Evolutionary conservation across 2,329 filamentous ascomycete species (phyloP), one percentile per base, ranked within the genome.

Genomic region (Colletotrichum tropicale): DNA sequence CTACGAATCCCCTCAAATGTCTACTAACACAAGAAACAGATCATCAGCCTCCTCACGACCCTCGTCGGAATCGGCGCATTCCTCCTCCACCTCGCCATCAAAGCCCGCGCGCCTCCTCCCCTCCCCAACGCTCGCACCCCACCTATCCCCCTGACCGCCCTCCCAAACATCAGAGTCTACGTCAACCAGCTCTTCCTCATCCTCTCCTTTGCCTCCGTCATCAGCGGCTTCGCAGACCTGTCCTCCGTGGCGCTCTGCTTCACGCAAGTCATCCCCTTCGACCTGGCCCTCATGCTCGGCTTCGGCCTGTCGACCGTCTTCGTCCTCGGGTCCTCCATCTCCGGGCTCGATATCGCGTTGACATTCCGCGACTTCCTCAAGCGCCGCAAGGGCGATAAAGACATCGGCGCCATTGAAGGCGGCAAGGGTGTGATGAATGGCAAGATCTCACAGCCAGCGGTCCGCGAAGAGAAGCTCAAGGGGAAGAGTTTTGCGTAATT

Each of bases 141-240:
- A 13, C 60, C 64, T 1, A 15, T 32, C 24, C 48, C 64, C 15
- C 61, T 62, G 10, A 18, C 61, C 56, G 69, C 70, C 30, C 76
- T 68, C 6, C 66, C 58, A 67, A 75, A 68, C 56, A 77, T 77
- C 36, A 73, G 80, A 10, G 74, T 73, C 34, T 48, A 76, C 9
- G 36, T 78, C n/a, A 82, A 82, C 66, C 81, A 81, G 65, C 26
- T 81, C 15, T 79, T 84, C 32, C 75, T 83, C 2, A 32, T 76
- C 13, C 75, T 83, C 6, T 67, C 79, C 5, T 28, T 80, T 6
- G 67, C 76, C 1, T 79, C 82, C 1, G 74, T 77, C 16, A 66
- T 81, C 8, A 79, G 78, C 1, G 83, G 83, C 7, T 83, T 84
- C 52, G 70, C 78, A 3, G 82, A 82, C 38, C 72, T 84, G 4